phyloP scores from a whole-genome alignment of 2,329 filamentous ascomycete genomes.

The Trichophyton equinum region DNA sequence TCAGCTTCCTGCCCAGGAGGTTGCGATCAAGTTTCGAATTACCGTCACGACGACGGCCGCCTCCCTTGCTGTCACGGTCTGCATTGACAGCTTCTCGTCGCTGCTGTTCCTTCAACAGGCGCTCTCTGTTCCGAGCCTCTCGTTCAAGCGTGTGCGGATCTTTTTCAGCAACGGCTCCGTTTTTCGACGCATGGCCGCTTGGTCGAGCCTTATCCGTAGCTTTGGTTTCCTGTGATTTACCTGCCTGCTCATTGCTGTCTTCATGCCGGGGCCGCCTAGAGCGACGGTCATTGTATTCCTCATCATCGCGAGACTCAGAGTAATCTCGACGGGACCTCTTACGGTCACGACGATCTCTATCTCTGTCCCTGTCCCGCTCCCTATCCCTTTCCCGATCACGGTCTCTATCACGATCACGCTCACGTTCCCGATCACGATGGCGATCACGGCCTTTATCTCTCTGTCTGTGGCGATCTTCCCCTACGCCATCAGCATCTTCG shows the following conservation, averaged over 20 bases:
- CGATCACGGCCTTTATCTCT: conserved; percentile 17
- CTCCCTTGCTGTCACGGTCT: conserved; percentile 21
- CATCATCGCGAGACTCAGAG: conserved; percentile 23
- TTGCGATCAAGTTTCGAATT: conserved; percentile 21
- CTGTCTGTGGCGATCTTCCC: conserved; percentile 22
- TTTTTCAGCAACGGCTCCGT: conserved; percentile 34
- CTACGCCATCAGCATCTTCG: conserved; percentile 8
- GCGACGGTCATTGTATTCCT: conserved; percentile 25
- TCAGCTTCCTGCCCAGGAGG: conserved; percentile 27
- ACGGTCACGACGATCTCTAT: conserved; percentile 17
- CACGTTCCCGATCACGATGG: conserved; percentile 25
- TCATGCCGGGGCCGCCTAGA: conserved; percentile 22
- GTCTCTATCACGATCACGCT: conserved; percentile 36
- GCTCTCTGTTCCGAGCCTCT: conserved; percentile 51
- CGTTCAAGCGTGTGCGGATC: conserved; percentile 65
- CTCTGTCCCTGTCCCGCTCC: conserved; percentile 7
- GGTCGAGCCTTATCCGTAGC: neutral
- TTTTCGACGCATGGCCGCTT: conserved; percentile 2
- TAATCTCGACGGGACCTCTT: conserved; percentile 33
- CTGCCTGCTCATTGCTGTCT: neutral
- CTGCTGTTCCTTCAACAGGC: conserved; percentile 54
- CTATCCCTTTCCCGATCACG: conserved; percentile 35
- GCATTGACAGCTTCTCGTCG: conserved; percentile 41
- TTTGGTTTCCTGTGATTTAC: neutral
- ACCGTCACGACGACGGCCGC: conserved; percentile 23